Evolutionary conservation across 257 asterid species (phyloP), one percentile per base, ranked within the genome.

Genomic region (Gentiana dahurica): DNA sequence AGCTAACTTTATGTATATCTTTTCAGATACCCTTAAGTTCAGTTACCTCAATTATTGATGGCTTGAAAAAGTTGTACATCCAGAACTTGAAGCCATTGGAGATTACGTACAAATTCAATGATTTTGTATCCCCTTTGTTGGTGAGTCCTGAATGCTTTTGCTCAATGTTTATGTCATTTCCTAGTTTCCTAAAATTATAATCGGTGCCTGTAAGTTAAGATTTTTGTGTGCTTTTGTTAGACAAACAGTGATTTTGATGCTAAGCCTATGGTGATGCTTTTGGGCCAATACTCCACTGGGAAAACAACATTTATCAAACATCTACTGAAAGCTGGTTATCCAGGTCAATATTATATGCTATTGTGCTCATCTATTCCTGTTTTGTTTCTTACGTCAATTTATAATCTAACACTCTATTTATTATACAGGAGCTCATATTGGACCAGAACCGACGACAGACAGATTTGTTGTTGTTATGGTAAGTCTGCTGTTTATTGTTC

Each of bases 391-490:
- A 4, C 37, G 6, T 34, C 34, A 56, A 51, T 64, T 36, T 8
- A 68, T 58, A 51, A 41, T 51, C 7, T 9, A 32, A 45, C 24
- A 37, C 59, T 54, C 64, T 9, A 61, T 36, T 65, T 9, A 61
- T 36, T 55, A n/a, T 51, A 62, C 73, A 87, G 98, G 96, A 59
- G 96, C 96, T 75, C 98, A 87, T 64, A 91, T 91, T 69, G 98
- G 98, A 62, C 98, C 98, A 41, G 97, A 91, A 80, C 98, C 98
- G 45, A 91, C 98, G 34, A 91, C 98, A 0, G 98, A 91, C 71
- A 82, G 98, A 91, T 91, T 91, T 77, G 98, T 91, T 55, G 96
- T 87, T 61, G 98, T 91, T 69, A 91, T 87, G 96, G 98, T 91
- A 81, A 1, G 33, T 2, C 35, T 10, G 24, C 32, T 38, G 38